Evolutionary conservation across 305 asterid genomes (phyloP), one percentile per base, ranked within the genome.

Genomic region (Fraxinus floribunda): DNA sequence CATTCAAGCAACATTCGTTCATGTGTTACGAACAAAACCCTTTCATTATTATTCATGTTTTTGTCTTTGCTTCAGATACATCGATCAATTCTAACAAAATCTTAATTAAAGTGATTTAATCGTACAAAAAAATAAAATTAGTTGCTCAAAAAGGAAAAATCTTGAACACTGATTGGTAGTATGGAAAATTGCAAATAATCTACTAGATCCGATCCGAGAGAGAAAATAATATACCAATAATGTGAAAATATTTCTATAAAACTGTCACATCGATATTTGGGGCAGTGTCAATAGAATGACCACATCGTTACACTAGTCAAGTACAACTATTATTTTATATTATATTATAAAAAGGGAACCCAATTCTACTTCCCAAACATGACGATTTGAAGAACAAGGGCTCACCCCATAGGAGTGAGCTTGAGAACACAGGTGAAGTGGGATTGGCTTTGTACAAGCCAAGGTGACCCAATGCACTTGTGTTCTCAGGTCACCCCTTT

Each of bases 401-500:
- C 73, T 60, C 52, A 79, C 81, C 79, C 86, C 68, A 30, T 3
- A 80, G 85, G 84, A 82, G 86, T 83, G 86, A 55, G 70, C 77
- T 66, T 83, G 79, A 55, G 86, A 86, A 74, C 89, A 86, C 85
- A 9, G 0, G 60, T 49, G 60, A 15, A 49, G 85, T 75, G 44
- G 75, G 34, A 18, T 22, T 15, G 30, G 18, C 20, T 15, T 18
- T 7, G 13, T 26, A 9, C 73, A 9, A 26, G 52, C 52, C 49
- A 41, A 1, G 7, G 1, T 66, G 38, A 11, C 20, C 39, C 75
- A 1, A 52, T 78, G 18, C 44, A 46, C 78, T 78, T 77, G 89
- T 83, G 89, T 86, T 86, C 89, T 83, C 83, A 81, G 83, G 89
- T 83, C 89, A 83, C 87, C 87, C 89, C 89, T 83, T 83, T 75